Evolutionary conservation across 2,329 filamentous ascomycete species (phyloP), one percentile per base, ranked within the genome.

Genomic region (Exophiala oligosperma): DNA sequence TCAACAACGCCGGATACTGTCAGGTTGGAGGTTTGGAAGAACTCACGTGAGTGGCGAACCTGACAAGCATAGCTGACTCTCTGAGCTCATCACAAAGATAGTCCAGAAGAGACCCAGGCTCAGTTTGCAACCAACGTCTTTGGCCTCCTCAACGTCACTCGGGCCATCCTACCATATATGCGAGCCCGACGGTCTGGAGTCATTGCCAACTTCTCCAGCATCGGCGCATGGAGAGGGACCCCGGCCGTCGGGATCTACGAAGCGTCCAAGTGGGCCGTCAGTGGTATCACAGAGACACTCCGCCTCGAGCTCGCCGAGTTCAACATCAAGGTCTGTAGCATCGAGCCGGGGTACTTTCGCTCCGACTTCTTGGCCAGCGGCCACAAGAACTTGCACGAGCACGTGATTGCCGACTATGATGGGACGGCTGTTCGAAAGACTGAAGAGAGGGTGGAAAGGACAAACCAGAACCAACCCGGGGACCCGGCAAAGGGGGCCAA

Each of bases 401-500:
- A 47, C n/a, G n/a, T 41, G 11, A 64, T 63, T 49, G 46, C 46
- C 1, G 63, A 66, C 37, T 62, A 60, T 43, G 60, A 60, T 38
- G 60, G 52, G 8, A 54, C 47, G 21, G 54, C 54, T 9, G 60
- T 59, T 12, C 59, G 62, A 11, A 14, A 48, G 48, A 44, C 41
- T 2, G 14, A 40, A 49, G 48, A 26, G 56, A 61, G 49, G 32
- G 57, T 17, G 24, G 41, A 23, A 46, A 62, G 54, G 50, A 54
- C 12, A 26, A 35, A 84, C 59, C 73, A 78, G 14, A 76, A 78
- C 0, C 83, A 86, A 71, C 76, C 73, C 0, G 84, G 84, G 0
- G 82, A 87, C 65, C 76, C 82, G 2, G 70, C 69, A 17, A 85
- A 85, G 72, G 84, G 79, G 0, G 72, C 73, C 6, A 74, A 71